Percentiles rank a stretch among this genome's conserved stretches.
Conservation (phyloP, 306 rosid species). For the Vigna unguiculata region DNA sequence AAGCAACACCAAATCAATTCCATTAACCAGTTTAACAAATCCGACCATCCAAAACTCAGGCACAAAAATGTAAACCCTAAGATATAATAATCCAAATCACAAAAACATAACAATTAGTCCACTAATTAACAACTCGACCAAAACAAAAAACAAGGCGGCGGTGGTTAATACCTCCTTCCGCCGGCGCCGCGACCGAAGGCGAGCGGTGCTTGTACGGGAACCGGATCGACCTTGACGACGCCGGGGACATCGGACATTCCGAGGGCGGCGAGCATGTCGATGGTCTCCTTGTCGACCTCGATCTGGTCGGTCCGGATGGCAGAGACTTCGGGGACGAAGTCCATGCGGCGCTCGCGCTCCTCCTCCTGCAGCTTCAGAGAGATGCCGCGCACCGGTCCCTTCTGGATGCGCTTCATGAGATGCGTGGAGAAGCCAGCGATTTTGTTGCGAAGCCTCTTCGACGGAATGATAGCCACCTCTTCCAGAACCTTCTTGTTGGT, state of each 20-base stretch:
- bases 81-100: background rate
- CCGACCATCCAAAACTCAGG: background rate
- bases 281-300: constrained; percentile 66
- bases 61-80: background rate
- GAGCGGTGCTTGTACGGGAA: constrained; percentile 34
- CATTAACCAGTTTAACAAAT: background rate
- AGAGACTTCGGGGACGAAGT: constrained; percentile 66
- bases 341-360: constrained; percentile 77
- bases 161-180: constrained; percentile 53
- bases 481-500: constrained; percentile 67
- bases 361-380: constrained; percentile 79
- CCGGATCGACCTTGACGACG: constrained; percentile 53
- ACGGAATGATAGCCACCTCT: constrained; percentile 66
- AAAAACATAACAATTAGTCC: background rate
- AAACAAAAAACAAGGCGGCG: background rate
- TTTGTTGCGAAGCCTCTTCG: constrained; percentile 72
- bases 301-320: constrained; percentile 57
- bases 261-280: constrained; percentile 64
- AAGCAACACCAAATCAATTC: background rate
- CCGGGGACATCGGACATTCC: constrained; percentile 64
- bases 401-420: constrained; percentile 75
- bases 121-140: background rate
- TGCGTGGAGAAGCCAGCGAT: constrained; percentile 77
- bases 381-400: constrained; percentile 73
- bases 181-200: constrained; percentile 52